Evolutionary conservation across 129 eudicot genomes (phyloP).

Genomic region (Arctium lappa): DNA sequence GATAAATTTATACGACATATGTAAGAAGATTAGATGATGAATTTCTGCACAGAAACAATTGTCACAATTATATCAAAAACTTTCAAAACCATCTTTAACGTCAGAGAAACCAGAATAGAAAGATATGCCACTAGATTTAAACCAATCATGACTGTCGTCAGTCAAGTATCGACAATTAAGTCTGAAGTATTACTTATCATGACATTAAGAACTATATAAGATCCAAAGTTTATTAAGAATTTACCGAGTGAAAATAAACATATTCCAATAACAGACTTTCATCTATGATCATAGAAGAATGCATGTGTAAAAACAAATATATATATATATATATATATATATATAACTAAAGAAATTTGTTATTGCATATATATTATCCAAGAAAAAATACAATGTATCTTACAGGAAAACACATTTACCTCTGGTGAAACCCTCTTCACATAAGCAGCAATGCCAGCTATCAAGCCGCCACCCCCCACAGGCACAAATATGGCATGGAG

Average conservation of each 20-base stretch:
- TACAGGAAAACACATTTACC: slow-evolving; percentile 27
- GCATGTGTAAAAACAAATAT: background rate
- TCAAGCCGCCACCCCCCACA: slow-evolving; percentile 97
- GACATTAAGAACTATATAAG: background rate
- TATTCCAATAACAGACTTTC: background rate
- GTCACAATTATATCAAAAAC: background rate
- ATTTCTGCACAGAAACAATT: background rate
- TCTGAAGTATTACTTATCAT: background rate
- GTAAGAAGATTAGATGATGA: background rate
- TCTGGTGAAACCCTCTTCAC: slow-evolving; percentile 89
- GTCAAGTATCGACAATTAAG: background rate
- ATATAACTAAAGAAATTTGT: background rate
- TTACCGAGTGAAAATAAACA: background rate
- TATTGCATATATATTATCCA: background rate
- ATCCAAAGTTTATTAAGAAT: background rate
- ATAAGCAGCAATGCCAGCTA: slow-evolving; percentile 97
- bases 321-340: background rate
- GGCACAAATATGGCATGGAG: slow-evolving; percentile 96
- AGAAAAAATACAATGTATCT: background rate
- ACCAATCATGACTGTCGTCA: background rate
- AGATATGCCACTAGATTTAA: background rate
- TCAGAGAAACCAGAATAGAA: background rate
- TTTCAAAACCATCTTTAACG: background rate
- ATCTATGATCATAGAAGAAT: background rate
- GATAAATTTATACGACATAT: background rate